Base-by-base conservation (phyloP, 352 stramenopile genomes). In the Phytophthora europaea region DNA sequence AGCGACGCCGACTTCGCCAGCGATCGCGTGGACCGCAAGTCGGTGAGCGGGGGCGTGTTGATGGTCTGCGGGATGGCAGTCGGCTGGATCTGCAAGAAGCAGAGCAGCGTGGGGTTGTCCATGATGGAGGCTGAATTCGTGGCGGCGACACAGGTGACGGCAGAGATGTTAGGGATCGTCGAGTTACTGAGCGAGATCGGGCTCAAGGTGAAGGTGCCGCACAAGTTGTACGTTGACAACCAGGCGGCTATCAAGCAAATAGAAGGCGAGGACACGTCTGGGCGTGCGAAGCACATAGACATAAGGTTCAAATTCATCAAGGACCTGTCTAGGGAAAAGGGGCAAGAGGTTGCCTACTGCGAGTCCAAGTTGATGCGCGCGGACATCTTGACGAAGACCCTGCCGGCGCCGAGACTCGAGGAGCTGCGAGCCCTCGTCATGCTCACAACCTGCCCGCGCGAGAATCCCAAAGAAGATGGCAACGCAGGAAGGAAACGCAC, bases 71-170 rank as follows among this genome's bases (percentile, higher is more conserved):
- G 70, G 0, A 74, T 78, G 12, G n/a, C n/a, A n/a, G n/a, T n/a
- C n/a, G n/a, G n/a, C n/a, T n/a, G n/a, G n/a, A n/a, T n/a, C n/a
- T n/a, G 62, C 64, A 75, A 75, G 45, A 69, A 79, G 61, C 77
- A 80, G 53, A 56, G 13, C 12, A 54, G 34, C 4, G 65, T 78
- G 23, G 50, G 61, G 1, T 20, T 81, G 0, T 78, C 50, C 1
- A 78, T 61, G 0, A 78, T 70, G 40, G 70, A 81, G 56, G 70
- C 60, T 1, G 53, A 81, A 34, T 77, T 70, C 43, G 57, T 75
- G 12, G 58, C 64, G 0, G 74, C 61, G 5, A 51, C 69, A 4
- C 54, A 66, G n/a, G 43, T 53, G 6, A 40, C 31, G n/a, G 13
- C n/a, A 2, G 73, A 78, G 8, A 10, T 75, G 38, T 28, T 78